Evolutionary conservation across 2,329 filamentous ascomycete species (phyloP), one percentile per base, ranked within the genome.

Genomic region (Lizonia empirigonia): DNA sequence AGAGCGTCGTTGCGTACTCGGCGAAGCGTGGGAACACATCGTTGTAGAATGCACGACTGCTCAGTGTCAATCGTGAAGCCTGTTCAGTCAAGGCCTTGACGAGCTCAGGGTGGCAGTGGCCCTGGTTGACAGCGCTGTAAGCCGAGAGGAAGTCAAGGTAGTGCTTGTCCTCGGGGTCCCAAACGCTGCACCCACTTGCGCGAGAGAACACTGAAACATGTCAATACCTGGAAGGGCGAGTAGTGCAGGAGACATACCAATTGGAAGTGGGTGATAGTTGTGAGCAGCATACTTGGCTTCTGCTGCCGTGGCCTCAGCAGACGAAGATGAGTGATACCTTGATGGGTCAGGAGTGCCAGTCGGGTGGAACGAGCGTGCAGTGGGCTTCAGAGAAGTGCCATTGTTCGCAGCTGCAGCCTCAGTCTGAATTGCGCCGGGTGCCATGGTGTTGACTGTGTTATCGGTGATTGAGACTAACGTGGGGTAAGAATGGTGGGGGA

Each of bases 91-190:
- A 80, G 12, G 92, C 89, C 75, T 93, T 92, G 72, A 99, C 86
- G 50, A 97, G 86, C 78, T 96, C 92, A 5, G 94, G 94, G 78
- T 99, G 93, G 77, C 93, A 97, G 77, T 99, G 93, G 58, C 93
- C 93, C 77, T 97, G 93, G 80, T 97, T 97, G 72, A 97, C 91
- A 56, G 94, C 94, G 64, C 90, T 95, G 82, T 99, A 99, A 60
- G 94, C 94, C 37, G 93, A 97, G 61, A 99, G 85, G 78, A 97
- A 99, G 78, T 99, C 94, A 67, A 97, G 86, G 76, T 99, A 97
- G 74, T 96, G 87, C 65, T 74, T 72, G 62, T 90, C 91, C 79
- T 99, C 94, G 15, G 94, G 94, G 71, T 99, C 94, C 93, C 94
- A 99, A 51, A 97, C 94, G 55, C 89, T 87, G 69, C 88, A 88